Conservation (phyloP, 805 yeast species). For the Huiozyma naganishii region DNA sequence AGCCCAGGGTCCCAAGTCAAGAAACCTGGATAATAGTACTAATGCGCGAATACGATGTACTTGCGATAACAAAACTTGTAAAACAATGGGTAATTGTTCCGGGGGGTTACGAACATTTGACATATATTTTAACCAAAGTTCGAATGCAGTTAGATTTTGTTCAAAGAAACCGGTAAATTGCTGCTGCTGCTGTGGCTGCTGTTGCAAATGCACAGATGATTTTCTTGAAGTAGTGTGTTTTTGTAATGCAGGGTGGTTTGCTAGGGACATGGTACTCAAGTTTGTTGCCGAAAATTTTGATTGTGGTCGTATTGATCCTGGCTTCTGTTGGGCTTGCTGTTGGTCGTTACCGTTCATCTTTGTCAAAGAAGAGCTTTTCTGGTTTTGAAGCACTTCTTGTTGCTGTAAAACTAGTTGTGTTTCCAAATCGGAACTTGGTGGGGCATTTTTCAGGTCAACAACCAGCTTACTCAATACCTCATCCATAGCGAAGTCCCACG, state of each 20-base stretch:
- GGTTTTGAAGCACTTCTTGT: conserved; percentile 14
- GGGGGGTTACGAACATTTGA: conserved; percentile 80
- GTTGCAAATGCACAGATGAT: conserved; percentile 7
- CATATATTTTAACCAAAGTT: conserved; percentile 89
- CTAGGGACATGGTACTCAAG: conserved; percentile 29
- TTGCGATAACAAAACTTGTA: conserved; percentile 87
- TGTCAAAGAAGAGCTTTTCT: not conserved
- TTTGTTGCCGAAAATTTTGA: conserved; percentile 26
- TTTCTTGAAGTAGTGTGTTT: conserved; percentile 3
- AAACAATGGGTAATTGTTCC: conserved; percentile 85
- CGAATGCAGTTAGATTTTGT: conserved; percentile 92
- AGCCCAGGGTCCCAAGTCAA: conserved; percentile 97
- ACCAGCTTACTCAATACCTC: conserved; percentile 74
- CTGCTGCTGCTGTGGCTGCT: conserved; percentile 26
- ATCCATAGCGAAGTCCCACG: conserved; percentile 96
- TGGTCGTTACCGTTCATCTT: not conserved
- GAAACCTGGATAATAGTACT: conserved; percentile 68
- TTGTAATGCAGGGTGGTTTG: conserved; percentile 14
- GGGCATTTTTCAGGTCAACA: conserved; percentile 30
- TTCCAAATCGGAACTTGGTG: conserved; percentile 22
- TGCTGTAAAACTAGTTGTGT: conserved; percentile 18
- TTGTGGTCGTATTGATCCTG: conserved; percentile 18
- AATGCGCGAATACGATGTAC: conserved; percentile 88
- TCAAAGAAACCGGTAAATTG: conserved; percentile 92
- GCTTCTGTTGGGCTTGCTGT: conserved; percentile 1